These are phyloP conservation scores for Coprinopsis sp. DNA, from an alignment of 768 basidiomycete species.

Conservation along the genomic window DNA sequence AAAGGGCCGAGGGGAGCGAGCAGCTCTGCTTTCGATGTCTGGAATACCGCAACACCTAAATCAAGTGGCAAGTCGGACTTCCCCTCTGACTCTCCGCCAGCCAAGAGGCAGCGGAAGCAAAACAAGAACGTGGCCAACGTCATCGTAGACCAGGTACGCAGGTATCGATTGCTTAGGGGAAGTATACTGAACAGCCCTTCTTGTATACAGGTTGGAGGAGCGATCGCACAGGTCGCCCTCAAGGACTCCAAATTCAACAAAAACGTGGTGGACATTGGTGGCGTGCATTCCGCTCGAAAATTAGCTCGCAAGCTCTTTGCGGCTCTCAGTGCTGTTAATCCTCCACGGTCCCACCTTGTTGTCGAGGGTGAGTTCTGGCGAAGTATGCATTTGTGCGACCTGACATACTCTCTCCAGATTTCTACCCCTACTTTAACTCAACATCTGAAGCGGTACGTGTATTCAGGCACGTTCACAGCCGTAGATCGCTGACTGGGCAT, in stretches of 20 bases:
- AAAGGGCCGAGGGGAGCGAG: conserved; percentile 40
- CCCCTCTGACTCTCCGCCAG: conserved; percentile 4
- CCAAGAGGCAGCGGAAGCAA: conserved; percentile 36
- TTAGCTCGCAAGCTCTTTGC: conserved; percentile 67
- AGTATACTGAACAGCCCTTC: not conserved
- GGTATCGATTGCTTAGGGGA: not conserved
- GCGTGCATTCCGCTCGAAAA: conserved; percentile 58
- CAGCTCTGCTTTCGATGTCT: conserved; percentile 32
- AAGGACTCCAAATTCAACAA: conserved; percentile 61
- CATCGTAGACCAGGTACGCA: conserved; percentile 60
- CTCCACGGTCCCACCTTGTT: conserved; percentile 55
- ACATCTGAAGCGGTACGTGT: conserved; percentile 63
- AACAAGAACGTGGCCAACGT: conserved; percentile 56
- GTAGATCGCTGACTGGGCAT: conserved; percentile 6
- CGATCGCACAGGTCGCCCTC: conserved; percentile 65
- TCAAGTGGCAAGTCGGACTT: conserved; percentile 8
- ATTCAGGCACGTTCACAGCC: not conserved
- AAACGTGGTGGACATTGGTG: conserved; percentile 44
- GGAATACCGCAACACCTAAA: conserved; percentile 10
- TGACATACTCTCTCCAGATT: conserved; percentile 42
- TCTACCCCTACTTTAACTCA: conserved; percentile 70
- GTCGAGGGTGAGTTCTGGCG: conserved; percentile 60
- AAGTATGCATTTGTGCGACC: not conserved
- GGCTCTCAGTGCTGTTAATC: conserved; percentile 53
- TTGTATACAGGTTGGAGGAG: conserved; percentile 44